Conservation (phyloP, 1,284 basidiomycete species). For the Cryptococcus amylolentus region DNA sequence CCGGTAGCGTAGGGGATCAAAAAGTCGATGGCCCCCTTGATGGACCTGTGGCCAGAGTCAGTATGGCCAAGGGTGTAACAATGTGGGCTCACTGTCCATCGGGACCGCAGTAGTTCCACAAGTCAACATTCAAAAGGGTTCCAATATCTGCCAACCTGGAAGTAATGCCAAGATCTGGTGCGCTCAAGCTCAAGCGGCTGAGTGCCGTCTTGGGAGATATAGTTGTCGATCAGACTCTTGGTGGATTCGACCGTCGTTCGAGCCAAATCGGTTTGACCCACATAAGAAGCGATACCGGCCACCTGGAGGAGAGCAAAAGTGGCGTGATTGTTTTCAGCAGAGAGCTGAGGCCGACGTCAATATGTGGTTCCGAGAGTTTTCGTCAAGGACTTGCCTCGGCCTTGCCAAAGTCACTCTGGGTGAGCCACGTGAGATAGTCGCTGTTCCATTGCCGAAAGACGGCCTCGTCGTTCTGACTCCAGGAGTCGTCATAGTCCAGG, state of each 20-base stretch:
- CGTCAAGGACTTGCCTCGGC: neutral
- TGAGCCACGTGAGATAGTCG: neutral
- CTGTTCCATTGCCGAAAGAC: neutral
- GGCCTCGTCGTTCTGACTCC: neutral
- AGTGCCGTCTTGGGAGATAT: neutral
- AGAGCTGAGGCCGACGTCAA: neutral
- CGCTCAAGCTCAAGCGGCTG: neutral
- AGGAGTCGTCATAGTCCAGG: neutral
- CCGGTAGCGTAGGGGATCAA: neutral
- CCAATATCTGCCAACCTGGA: neutral
- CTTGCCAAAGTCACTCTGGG: neutral
- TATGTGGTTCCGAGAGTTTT: neutral
- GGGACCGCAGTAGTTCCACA: neutral
- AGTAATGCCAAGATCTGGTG: neutral
- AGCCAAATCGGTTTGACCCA: neutral
- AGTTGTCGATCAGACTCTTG: neutral
- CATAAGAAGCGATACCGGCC: neutral
- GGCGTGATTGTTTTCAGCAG: neutral
- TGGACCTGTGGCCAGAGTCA: neutral
- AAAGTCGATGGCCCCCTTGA: neutral
- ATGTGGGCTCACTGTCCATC: neutral
- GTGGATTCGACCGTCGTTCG: neutral
- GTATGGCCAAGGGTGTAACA: neutral
- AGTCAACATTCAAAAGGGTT: neutral
- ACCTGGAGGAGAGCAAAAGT: neutral